Evolutionary conservation across 495 filamentous ascomycete species (phyloP), one percentile per base, ranked within the genome.

Genomic region (Pyrenula massariospora): DNA sequence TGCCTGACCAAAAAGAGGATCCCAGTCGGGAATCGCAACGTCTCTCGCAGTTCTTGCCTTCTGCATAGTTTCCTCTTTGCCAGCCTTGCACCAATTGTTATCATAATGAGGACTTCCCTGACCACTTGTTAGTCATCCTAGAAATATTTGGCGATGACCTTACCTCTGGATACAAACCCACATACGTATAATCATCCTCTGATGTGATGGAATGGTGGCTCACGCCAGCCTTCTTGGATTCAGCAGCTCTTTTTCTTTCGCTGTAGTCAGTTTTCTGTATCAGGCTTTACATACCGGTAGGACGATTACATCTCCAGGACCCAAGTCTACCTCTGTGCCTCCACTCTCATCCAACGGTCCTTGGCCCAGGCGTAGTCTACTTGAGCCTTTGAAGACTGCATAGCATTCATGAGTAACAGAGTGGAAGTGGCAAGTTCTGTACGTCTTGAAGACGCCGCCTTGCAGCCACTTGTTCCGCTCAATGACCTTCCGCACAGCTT

Each of bases 351-450:
- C 70, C 23, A 68, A 53, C 50, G 70, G 68, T 10, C 68, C 66
- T 50, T 61, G 55, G 2, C 70, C 68, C 22, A 72, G 63, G 25
- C 69, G 52, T 52, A 72, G 54, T 15, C 54, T 55, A 52, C 65
- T 70, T 2, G 24, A 55, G 10, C 70, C 70, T 25, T 64, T 62
- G 57, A 70, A 63, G 10, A 72, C 62, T 31, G 67, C 70, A 62
- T 72, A 73, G 55, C 65, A 70, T 58, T 73, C 68, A 56, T 71
- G 71, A 1, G 70, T 71, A 0, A 69, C 64, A 22, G 62, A 63
- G 55, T 71, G 71, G 55, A 68, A 72, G 55, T 73, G 70, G 52
- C 63, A 62, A 20, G 66, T 59, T 3, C 52, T 24, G 54, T 64
- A 68, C 19, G 66, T 66, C 50, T 71, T 66, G 60, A 71, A 72